These are phyloP conservation scores for Paramecium biaurelia DNA, from an alignment of 73 alveolate species.

Conservation along the genomic window DNA sequence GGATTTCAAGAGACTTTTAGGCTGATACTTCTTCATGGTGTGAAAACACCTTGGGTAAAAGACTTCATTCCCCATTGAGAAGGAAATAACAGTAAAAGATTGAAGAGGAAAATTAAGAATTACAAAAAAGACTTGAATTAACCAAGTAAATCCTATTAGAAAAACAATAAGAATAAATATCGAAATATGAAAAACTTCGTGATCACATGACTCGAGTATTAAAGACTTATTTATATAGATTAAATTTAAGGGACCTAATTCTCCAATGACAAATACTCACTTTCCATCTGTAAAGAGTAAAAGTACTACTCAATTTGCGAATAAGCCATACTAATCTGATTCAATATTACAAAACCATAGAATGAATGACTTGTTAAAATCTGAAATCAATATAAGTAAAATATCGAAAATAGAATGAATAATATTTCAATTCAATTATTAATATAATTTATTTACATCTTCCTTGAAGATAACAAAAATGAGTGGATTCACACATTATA, in stretches of 20 bases:
- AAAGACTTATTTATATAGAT: background rate
- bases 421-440: background rate
- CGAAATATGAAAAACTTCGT: background rate
- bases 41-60: background rate
- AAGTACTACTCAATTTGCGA: background rate
- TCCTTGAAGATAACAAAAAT: background rate
- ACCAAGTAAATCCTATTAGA: background rate
- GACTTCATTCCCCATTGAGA: conserved; percentile 28
- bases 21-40: conserved; percentile 38
- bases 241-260: background rate
- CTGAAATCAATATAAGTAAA: conserved; percentile 42
- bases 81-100: background rate
- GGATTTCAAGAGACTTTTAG: background rate
- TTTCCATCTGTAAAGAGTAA: background rate
- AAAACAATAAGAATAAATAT: conserved; percentile 4
- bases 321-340: background rate
- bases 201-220: conserved; percentile 53
- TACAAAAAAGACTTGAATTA: background rate
- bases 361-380: background rate
- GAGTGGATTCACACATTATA: background rate
- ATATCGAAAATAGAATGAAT: conserved; percentile 45
- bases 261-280: background rate
- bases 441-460: background rate
- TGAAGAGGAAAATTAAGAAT: conserved; percentile 20
- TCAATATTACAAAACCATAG: background rate